Evolutionary conservation across 148 eudicot species (phyloP), one percentile per base, ranked within the genome.

Genomic region (Spergularia marina): DNA sequence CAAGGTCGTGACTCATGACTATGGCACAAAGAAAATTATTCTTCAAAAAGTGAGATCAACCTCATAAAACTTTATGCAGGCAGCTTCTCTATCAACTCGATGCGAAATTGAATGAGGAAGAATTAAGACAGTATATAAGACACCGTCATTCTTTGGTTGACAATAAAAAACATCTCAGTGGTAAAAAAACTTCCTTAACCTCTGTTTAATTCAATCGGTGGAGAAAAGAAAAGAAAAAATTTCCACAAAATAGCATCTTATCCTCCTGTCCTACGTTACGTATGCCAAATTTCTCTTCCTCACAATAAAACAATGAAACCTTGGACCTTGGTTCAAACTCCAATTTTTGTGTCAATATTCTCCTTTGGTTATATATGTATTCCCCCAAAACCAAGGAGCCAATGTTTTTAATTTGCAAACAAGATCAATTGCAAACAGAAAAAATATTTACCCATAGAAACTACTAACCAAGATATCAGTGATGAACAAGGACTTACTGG

Each of bases 401-500:
- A 58, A 58, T 20, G 62, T 11, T 61, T 25, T 39, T 20, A 13
- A 61, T 39, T 20, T 53, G 13, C 16, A 60, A 55, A 58, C 54
- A 67, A 59, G 47, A 74, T 39, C 63, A 18, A 12, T 71, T 36
- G 57, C 51, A 47, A 55, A 55, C 3, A 34, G 61, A 36, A 25
- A 16, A 40, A 65, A n/a, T 4, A 23, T 7, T 10, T 68, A 12
- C 44, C 20, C 36, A 30, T 30, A 30, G 36, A 30, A 30, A 30
- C 15, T 36, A 63, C 15, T 12, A 4, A 16, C 64, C 18, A 36
- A 78, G 53, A 12, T 54, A 68, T 47, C 13, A 69, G 39, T 49
- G 13, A 21, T 51, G 40, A 70, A 70, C 15, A 36, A 39, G 15
- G 36, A 65, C 83, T 77, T 73, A 85, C 87, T 79, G 76, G 59